Conservation (phyloP, 2,329 filamentous ascomycete genomes). For the Curvularia verruculosa region DNA sequence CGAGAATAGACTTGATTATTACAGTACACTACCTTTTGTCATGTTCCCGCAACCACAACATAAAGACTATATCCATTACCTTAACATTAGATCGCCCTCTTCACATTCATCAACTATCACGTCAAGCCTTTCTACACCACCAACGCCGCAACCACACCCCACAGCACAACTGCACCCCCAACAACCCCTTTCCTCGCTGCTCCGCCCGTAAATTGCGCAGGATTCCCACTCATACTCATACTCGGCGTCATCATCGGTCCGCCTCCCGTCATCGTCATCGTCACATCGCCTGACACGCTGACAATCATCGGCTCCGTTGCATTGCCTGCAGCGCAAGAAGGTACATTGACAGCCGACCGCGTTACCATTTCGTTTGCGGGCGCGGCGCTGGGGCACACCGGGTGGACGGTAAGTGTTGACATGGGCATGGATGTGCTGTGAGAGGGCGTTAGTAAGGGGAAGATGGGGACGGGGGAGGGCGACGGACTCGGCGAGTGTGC, state of each 20-base stretch:
- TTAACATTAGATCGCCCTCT: background rate
- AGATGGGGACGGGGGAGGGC: too few species aligned
- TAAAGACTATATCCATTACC: background rate
- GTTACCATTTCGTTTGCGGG: slow-evolving; percentile 27
- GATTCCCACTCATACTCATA: background rate
- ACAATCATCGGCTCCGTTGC: slow-evolving; percentile 27
- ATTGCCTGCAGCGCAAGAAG: slow-evolving; percentile 26
- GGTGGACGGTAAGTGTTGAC: slow-evolving; percentile 23
- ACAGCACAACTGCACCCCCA: background rate
- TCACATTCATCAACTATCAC: background rate
- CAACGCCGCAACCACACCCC: background rate
- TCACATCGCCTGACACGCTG: slow-evolving; percentile 16
- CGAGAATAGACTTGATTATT: background rate
- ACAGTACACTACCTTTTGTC: background rate
- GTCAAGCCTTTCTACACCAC: background rate
- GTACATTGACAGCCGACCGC: slow-evolving; percentile 20
- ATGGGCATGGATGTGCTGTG: slow-evolving; percentile 8
- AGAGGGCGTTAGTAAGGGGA: background rate
- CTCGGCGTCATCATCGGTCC: background rate
- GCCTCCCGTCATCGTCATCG: slow-evolving; percentile 6
- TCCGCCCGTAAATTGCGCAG: slow-evolving; percentile 7
- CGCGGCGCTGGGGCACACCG: slow-evolving; percentile 23
- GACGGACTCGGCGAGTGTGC: slow-evolving; percentile 13
- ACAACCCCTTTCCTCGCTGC: background rate
- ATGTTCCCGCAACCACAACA: background rate